Percentiles rank a stretch among this genome's conserved stretches.
Conservation (phyloP, 805 yeast species). For the Saccharomycopsis sp. region DNA sequence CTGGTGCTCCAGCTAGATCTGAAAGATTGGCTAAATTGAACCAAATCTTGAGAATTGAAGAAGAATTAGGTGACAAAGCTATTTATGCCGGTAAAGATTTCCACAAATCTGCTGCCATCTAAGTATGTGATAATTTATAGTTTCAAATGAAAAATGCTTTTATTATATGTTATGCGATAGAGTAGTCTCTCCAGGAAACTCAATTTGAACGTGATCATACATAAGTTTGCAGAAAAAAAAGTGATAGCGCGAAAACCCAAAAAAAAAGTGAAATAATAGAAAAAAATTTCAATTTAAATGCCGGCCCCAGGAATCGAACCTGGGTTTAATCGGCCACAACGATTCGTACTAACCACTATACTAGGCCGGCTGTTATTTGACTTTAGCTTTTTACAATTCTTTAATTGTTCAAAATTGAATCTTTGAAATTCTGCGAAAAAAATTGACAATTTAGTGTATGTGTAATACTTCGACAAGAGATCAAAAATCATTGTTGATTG, state of each 20-base stretch:
- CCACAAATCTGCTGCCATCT: slow-evolving; percentile 45
- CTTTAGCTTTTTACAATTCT: neutral
- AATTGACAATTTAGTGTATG: no score
- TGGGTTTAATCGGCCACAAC: slow-evolving; percentile 37
- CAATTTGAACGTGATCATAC: neutral
- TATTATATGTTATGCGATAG: no score
- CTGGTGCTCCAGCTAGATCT: slow-evolving; percentile 99
- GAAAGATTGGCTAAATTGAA: slow-evolving; percentile 99
- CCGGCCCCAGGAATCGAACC: slow-evolving; percentile 37
- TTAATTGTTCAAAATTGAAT: no score
- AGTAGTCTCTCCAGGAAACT: neutral
- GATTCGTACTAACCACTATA: slow-evolving; percentile 37
- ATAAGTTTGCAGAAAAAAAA: neutral
- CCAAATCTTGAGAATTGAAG: slow-evolving; percentile 98
- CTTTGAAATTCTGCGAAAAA: no score
- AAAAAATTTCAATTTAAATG: slow-evolving; percentile 21
- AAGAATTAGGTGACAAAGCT: slow-evolving; percentile 97
- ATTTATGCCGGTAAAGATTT: slow-evolving; percentile 89
- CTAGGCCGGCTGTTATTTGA: slow-evolving; percentile 29
- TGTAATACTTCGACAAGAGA: no score
- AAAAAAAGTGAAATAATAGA: no score
- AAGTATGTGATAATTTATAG: no score
- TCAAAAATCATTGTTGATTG: no score
- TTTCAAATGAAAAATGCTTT: no score
- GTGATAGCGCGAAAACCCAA: neutral